Conservation (phyloP, 805 yeast genomes). For the Wickerhamomyces hampshirensis region DNA sequence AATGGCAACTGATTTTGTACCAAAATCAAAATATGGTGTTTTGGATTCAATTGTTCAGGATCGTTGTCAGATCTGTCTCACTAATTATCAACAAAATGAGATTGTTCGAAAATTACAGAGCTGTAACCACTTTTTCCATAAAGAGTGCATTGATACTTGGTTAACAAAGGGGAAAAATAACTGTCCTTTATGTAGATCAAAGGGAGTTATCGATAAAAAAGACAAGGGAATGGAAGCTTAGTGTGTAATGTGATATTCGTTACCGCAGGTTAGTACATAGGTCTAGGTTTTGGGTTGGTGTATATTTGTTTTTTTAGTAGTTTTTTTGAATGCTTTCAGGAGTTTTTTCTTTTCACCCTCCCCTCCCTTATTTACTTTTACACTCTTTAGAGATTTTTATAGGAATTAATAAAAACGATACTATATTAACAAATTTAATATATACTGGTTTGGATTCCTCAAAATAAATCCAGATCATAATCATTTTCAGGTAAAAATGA, state of each 20-base stretch:
- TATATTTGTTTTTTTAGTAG: too few species aligned
- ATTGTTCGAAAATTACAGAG: slow-evolving; percentile 36
- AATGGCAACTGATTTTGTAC: too few species aligned
- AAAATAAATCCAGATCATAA: slow-evolving; percentile 36
- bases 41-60: slow-evolving; percentile 1
- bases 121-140: slow-evolving; percentile 52
- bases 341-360: too few species aligned
- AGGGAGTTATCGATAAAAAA: slow-evolving; percentile 32
- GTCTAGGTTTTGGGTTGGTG: too few species aligned
- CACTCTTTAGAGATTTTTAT: too few species aligned
- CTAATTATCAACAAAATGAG: slow-evolving; percentile 43
- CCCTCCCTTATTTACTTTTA: too few species aligned
- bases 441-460: neutral
- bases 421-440: too few species aligned
- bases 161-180: slow-evolving; percentile 45
- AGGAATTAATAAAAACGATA: neutral
- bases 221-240: neutral
- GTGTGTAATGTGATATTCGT: too few species aligned
- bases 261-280: too few species aligned
- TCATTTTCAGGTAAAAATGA: slow-evolving; percentile 58
- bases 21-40: neutral
- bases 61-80: slow-evolving; percentile 47
- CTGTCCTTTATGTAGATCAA: slow-evolving; percentile 53
- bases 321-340: too few species aligned
- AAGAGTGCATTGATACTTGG: slow-evolving; percentile 57